phyloP scores from a whole-genome alignment of 768 basidiomycete genomes.

The Lentinula guzmanii region DNA sequence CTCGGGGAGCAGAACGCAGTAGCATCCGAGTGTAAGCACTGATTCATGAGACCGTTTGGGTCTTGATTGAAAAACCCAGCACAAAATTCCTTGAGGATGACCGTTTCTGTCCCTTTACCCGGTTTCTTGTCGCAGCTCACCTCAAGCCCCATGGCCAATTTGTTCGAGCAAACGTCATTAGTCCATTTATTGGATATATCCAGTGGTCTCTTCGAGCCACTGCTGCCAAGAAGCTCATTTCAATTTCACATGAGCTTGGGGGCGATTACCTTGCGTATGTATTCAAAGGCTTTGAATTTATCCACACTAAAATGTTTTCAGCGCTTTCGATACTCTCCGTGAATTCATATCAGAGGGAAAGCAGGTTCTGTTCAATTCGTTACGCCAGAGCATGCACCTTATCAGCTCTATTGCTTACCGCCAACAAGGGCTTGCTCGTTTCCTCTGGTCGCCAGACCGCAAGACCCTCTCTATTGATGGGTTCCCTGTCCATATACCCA shows the following conservation, averaged over 20 bases:
- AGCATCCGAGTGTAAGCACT: too few relatives aligned
- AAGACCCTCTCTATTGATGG: neutral
- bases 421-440: neutral
- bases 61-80: neutral
- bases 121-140: neutral
- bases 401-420: neutral
- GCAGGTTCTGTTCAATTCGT: neutral
- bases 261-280: neutral
- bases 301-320: neutral
- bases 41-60: neutral
- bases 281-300: neutral
- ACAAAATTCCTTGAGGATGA: neutral
- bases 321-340: neutral
- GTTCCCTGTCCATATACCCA: neutral
- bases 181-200: neutral
- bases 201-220: constrained; percentile 2
- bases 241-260: neutral
- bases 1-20: neutral
- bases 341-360: neutral
- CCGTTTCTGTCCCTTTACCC: neutral
- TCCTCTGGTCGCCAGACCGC: neutral
- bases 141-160: neutral
- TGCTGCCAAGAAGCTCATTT: neutral
- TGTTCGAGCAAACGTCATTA: neutral
- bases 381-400: neutral